Evolutionary conservation across 352 stramenopile species (phyloP).

Genomic region (Phytophthora pistaciae): DNA sequence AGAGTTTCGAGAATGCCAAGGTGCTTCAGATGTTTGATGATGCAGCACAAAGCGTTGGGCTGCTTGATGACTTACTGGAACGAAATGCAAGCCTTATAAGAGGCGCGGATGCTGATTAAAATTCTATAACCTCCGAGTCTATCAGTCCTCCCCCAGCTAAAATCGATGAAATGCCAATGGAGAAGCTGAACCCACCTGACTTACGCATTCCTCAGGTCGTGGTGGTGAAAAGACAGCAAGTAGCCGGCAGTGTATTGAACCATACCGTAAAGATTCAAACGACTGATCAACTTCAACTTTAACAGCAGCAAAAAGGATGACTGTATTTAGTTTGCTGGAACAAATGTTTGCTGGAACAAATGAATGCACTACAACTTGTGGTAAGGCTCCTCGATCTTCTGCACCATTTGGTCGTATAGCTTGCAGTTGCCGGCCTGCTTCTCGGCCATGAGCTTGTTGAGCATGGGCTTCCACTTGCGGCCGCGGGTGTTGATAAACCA

Average conservation of each 20-base stretch:
- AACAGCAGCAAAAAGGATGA: no score
- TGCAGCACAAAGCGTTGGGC: constrained; percentile 24
- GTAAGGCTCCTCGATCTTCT: constrained; percentile 85
- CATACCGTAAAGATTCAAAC: no score
- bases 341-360: neutral
- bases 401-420: constrained; percentile 81
- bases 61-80: constrained; percentile 47
- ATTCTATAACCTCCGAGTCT: neutral
- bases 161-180: neutral
- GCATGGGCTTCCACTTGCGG: constrained; percentile 89
- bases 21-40: constrained; percentile 72
- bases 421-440: constrained; percentile 67
- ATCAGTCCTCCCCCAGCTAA: neutral
- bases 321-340: constrained; percentile 5
- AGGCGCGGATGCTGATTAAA: neutral
- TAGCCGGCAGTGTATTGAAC: no score
- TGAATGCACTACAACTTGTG: constrained; percentile 38
- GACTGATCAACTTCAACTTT: no score
- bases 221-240: no score
- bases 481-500: constrained; percentile 91
- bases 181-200: no score
- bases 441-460: constrained; percentile 74
- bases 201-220: no score
- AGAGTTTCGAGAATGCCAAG: constrained; percentile 57
- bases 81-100: constrained; percentile 24